A percentile compares a stretch with the other conserved stretches of the same genome.
These are phyloP conservation scores for Xylariaceae sp. DNA, from an alignment of 2,329 filamentous ascomycete genomes.

Conservation along the genomic window DNA sequence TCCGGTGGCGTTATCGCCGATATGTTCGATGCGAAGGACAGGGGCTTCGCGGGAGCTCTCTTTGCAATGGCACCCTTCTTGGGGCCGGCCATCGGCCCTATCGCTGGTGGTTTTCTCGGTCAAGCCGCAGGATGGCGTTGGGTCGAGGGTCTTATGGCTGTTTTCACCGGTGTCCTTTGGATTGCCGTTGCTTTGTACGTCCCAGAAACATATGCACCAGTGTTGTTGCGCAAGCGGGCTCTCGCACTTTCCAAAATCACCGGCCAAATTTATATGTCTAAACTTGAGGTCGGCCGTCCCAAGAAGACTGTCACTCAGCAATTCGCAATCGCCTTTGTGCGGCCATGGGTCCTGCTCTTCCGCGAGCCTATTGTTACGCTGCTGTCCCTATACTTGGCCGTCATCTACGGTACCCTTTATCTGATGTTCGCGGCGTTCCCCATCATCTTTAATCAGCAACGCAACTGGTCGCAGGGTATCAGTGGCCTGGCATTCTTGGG, in stretches of 20 bases:
- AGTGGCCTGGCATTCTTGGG: conserved; percentile 65
- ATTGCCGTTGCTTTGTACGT: conserved; percentile 48
- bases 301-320: conserved; percentile 45
- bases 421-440: conserved; percentile 59
- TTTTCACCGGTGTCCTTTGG: conserved; percentile 60
- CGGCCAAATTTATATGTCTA: conserved; percentile 54
- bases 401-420: conserved; percentile 55
- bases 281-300: conserved; percentile 43
- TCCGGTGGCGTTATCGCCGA: conserved; percentile 57
- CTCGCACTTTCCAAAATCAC: conserved; percentile 47
- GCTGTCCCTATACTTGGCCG: conserved; percentile 62
- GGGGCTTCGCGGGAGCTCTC: conserved; percentile 55
- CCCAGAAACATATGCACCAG: conserved; percentile 59
- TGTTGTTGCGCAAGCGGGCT: conserved; percentile 53
- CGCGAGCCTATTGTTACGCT: conserved; percentile 66
- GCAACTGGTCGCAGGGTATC: conserved; percentile 56
- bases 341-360: conserved; percentile 67
- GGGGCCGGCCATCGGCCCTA: conserved; percentile 59
- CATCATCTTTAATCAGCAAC: conserved; percentile 59
- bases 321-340: conserved; percentile 54
- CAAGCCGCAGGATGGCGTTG: conserved; percentile 64
- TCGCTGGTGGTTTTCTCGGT: conserved; percentile 63
- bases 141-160: conserved; percentile 62
- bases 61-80: conserved; percentile 66
- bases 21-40: conserved; percentile 48